Evolutionary conservation across 164 flowering plant species (phyloP).

Genomic region (Umbilicus rupestris): DNA sequence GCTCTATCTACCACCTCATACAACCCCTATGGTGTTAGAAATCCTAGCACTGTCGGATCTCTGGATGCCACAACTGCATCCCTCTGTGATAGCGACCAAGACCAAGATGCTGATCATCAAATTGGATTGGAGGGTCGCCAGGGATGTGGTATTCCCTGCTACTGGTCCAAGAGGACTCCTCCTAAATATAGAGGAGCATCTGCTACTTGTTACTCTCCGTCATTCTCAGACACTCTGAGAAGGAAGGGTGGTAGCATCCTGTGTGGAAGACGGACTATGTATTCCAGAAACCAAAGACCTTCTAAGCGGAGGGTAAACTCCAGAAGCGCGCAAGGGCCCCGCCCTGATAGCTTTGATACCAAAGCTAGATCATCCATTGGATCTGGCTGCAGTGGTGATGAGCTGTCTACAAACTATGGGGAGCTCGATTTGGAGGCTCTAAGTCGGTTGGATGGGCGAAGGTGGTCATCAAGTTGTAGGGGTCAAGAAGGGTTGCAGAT

Average conservation of each 20-base stretch:
- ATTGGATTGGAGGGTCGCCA: constrained; percentile 61
- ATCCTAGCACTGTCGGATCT: constrained; percentile 66
- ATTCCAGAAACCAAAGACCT: constrained; percentile 23
- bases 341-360: constrained; percentile 42
- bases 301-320: constrained; percentile 34
- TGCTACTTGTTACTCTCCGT: constrained; percentile 78
- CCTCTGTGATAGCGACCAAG: constrained; percentile 51
- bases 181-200: constrained; percentile 36
- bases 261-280: constrained; percentile 51
- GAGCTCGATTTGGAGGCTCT: constrained; percentile 92
- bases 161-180: constrained; percentile 72
- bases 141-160: constrained; percentile 92
- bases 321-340: constrained; percentile 31
- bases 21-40: constrained; percentile 28
- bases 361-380: constrained; percentile 53
- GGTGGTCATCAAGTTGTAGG: constrained; percentile 82
- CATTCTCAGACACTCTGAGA: constrained; percentile 77
- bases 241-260: constrained; percentile 70
- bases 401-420: constrained; percentile 72
- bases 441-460: constrained; percentile 87
- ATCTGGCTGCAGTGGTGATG: constrained; percentile 61
- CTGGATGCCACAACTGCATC: constrained; percentile 77
- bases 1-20: constrained; percentile 83
- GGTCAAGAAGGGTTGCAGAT: constrained; percentile 68
- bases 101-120: constrained; percentile 49